Percentiles rank a stretch among this genome's conserved stretches.
Conservation (phyloP, 257 asterid genomes). For the Solanum gracilifrons region DNA sequence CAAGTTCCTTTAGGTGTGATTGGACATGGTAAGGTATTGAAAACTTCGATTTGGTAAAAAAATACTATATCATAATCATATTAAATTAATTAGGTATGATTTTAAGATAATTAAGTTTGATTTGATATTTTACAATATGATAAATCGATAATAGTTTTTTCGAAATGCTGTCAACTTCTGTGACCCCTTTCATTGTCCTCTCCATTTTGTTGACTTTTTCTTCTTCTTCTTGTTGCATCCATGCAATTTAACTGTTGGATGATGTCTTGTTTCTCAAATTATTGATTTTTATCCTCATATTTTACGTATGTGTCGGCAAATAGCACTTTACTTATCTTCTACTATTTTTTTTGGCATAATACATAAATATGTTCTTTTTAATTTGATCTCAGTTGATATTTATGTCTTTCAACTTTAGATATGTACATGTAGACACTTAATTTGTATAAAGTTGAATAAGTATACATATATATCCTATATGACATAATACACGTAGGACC, state of each 20-base stretch:
- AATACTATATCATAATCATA: not conserved
- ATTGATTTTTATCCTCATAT: not conserved
- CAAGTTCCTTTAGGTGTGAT: not conserved
- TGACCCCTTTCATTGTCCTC: not conserved
- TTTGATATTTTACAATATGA: not conserved
- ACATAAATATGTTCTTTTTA: too few relatives aligned
- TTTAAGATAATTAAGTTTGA: not conserved
- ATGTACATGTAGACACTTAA: too few relatives aligned
- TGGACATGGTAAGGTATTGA: not conserved
- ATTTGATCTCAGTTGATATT: fast-evolving
- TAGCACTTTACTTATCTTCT: too few relatives aligned
- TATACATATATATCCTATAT: too few relatives aligned
- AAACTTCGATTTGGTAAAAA: too few relatives aligned
- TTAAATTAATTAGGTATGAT: not conserved
- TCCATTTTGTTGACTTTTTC: not conserved
- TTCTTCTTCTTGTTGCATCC: not conserved
- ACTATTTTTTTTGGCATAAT: too few relatives aligned
- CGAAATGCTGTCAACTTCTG: not conserved
- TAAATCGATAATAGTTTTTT: not conserved
- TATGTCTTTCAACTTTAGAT: not conserved
- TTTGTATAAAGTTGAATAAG: too few relatives aligned
- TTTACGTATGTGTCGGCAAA: not conserved
- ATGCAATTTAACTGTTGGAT: not conserved
- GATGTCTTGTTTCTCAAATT: not conserved
- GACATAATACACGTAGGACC: not conserved